Evolutionary conservation across 768 basidiomycete genomes (phyloP), one percentile per base, ranked within the genome.

Genomic region (Sarcodon sp.): DNA sequence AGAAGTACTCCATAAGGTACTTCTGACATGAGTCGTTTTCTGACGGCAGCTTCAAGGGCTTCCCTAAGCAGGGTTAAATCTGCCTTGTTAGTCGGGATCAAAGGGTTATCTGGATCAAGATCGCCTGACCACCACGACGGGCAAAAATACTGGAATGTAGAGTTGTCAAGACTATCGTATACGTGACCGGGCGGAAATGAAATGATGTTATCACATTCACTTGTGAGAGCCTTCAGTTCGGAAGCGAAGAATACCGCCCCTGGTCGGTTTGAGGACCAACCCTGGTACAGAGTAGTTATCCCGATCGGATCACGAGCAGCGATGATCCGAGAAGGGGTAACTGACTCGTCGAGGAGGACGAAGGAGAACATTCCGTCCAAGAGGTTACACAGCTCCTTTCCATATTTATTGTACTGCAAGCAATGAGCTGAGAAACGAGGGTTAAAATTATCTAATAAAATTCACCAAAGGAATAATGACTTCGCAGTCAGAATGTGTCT

Each of bases 291-390:
- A n/a, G 96, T 97, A 45, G 96, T 98, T 62, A 98, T 90, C 18
- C 96, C 96, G 59, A 99, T 83, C 21, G 96, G 92, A 61, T 99
- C 96, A 35, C 96, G 87, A 4, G 92, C 91, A 51, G 93, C 96
- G 57, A 99, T 91, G 52, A 99, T 71, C 47, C 94, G 80, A 18
- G 90, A 73, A 7, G 94, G 94, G 0, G 84, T 71, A 50, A 87
- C 83, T 10, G 90, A 87, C 61, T 93, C 90, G 66, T 99, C 96
- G 50, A 98, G 72, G 41, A 98, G 77, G 53, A 97, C 86, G 60
- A 98, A 99, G 1, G 94, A 92, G 70, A 99, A 99, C 89, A 99
- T 94, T 54, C 96, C 96, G 61, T 99, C 96, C 50, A 99, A 83
- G 60, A 78, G 70, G 60, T 67, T 66, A 67, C 87, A 88, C 27